Evolutionary conservation across 257 asterid genomes (phyloP), one percentile per base, ranked within the genome.

Genomic region (Solanum pinnatisectum): DNA sequence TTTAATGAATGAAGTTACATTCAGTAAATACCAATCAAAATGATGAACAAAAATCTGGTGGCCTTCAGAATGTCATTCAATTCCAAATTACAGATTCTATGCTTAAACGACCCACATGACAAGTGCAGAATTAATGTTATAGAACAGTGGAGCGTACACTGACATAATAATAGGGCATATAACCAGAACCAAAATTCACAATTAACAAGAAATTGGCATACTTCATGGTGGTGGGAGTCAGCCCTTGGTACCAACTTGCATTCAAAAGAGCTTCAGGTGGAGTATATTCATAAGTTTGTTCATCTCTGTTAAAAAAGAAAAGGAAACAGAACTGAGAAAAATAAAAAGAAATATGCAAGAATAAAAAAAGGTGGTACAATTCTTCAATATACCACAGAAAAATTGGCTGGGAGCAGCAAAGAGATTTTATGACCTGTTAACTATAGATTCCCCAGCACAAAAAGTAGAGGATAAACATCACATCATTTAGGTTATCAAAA

Each of bases 181-280:
- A 85, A 37, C 23, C 59, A 77, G 33, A 33, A 30, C 77, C 22
- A 71, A 71, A 60, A 33, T 10, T 59, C 27, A 81, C 5, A 81
- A 81, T 46, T 46, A 65, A 44, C 39, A 37, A 86, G 90, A 92
- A 90, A 16, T 56, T 74, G 84, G 83, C 98, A 84, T 93, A 97
- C 99, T 95, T 97, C 77, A 92, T 78, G 36, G 93, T 94, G 72
- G 93, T 91, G 87, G 94, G 92, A 88, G 94, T 90, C 74, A 96
- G 91, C 76, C 96, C 97, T 76, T 87, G 91, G 87, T 97, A 93
- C 99, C 99, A 97, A 88, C 98, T 95, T 83, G 88, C 95, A 89
- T 97, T 97, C 87, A 97, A 92, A 88, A 94, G 91, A 89, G 99
- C 98, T 92, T 97, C 99, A 33, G 99, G 99, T 16, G 99, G 99